Base-by-base conservation (phyloP, 2,329 filamentous ascomycete species). In the Clonostachys byssicola region DNA sequence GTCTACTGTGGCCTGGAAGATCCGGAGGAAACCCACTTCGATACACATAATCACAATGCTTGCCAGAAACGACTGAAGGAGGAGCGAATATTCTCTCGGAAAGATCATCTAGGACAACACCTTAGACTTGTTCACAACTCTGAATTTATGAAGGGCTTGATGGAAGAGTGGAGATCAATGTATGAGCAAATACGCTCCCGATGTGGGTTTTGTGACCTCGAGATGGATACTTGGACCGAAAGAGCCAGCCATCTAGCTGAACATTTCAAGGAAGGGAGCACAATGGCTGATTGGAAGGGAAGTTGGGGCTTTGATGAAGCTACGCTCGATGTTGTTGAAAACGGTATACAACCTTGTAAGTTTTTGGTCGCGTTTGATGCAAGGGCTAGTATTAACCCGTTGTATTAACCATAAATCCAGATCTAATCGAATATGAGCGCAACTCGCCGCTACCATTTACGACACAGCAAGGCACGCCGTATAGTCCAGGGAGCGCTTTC, bases 271-370 rank as follows among this genome's bases (percentile, higher is more conserved):
- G 50, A 55, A 6, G 61, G 61, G 1, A 45, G 46, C 12, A 59
- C 54, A 3, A 63, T 63, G 56, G 51, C 52, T 5, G 51, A 59
- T n/a, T 63, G 60, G 60, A 54, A 58, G 6, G 58, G 58, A 2
- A 55, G 59, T 4, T 55, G 58, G 16, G 54, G 58, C 0, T 62
- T 63, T 5, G 54, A 57, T 20, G 47, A 53, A 1, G 48, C 54
- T 0, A 59, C 69, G 1, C 50, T 65, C 20, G 62, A 64, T 9
- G 63, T 66, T 48, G 56, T 71, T 2, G 67, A 71, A 45, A 69
- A 70, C 42, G 60, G 65, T 13, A 68, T 72, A 46, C 65, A 66
- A n/a, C 68, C 69, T 1, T 70, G 66, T 68, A 56, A 17, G 59
- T 40, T 5, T 2, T 9, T 42, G 23, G 8, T 10, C 23, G 3